Conservation (phyloP, 148 eudicot species). For the Drosera capensis region DNA sequence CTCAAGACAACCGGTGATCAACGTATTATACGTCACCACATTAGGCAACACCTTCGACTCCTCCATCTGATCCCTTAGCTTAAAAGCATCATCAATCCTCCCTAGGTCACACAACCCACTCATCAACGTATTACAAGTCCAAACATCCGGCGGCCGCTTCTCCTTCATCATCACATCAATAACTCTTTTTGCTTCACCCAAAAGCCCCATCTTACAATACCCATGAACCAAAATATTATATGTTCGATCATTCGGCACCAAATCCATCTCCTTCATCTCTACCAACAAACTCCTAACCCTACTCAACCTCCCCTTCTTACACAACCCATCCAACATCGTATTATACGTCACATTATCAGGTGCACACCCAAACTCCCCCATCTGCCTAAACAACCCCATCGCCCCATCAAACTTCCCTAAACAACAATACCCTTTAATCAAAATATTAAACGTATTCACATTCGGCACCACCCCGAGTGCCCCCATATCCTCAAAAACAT, state of each 20-base stretch:
- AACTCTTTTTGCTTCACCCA: slow-evolving; percentile 52
- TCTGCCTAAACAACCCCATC: slow-evolving; percentile 26
- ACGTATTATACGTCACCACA: slow-evolving; percentile 61
- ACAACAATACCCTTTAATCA: slow-evolving; percentile 59
- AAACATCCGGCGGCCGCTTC: slow-evolving; percentile 47
- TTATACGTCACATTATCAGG: slow-evolving; percentile 74
- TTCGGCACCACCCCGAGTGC: slow-evolving; percentile 32
- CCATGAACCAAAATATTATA: slow-evolving; percentile 65
- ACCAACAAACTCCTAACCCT: slow-evolving; percentile 49
- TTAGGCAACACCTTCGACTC: slow-evolving; percentile 37
- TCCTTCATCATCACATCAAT: slow-evolving; percentile 54
- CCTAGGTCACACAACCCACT: slow-evolving; percentile 47
- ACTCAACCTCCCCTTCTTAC: slow-evolving; percentile 52
- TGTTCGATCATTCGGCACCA: slow-evolving; percentile 43
- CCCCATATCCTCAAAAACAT: slow-evolving; percentile 35
- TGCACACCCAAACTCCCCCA: slow-evolving; percentile 29
- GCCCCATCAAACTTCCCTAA: slow-evolving; percentile 43
- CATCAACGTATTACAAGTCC: slow-evolving; percentile 70
- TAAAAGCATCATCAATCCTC: slow-evolving; percentile 50
- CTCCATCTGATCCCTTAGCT: slow-evolving; percentile 47
- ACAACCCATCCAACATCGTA: slow-evolving; percentile 45
- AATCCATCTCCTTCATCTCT: slow-evolving; percentile 50
- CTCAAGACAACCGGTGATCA: slow-evolving; percentile 45
- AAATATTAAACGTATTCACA: slow-evolving; percentile 44
- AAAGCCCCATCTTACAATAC: slow-evolving; percentile 69